Base-by-base conservation (phyloP, 768 basidiomycete genomes). In the Chalciporus pseudorubinellus region DNA sequence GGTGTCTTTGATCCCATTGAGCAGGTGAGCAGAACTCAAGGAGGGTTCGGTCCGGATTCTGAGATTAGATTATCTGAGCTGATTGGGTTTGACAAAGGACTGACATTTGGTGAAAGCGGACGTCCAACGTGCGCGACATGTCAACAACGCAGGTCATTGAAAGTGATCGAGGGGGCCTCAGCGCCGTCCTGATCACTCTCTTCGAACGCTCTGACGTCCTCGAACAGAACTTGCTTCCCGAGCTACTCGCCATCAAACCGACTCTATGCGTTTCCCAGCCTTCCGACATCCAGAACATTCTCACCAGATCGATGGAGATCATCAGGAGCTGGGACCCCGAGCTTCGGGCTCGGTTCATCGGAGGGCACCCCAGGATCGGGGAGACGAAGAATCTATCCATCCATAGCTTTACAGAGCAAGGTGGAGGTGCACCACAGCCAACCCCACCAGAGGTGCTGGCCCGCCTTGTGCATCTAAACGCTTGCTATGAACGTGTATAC, bases 331-430 rank as follows among this genome's bases (percentile, higher is more conserved):
- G 86, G 87, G 70, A 77, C 44, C 47, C 66, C 38, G 61, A 66
- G 18, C 72, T 74, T 7, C 80, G 77, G 58, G 82, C 83, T 0
- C 67, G 70, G 53, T 93, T 97, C 63, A 77, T 95, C 53, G 80
- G 77, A 6, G 93, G 85, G 3, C 94, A 95, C 72, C 94, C 94
- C 31, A 81, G 92, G 52, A 95, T 95, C 41, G 94, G 94, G 34
- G 91, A 91, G 69, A 81, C 76, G 52, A 83, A 80, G 61, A 84
- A 84, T 38, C 75, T 95, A 12, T 90, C 88, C 0, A 77, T 68
- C 40, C 74, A 92, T 42, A 93, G 90, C 67, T 82, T 83, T 22
- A 82, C 77, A 44, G 94, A 97, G 70, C 94, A 95, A 67, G 84
- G 82, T 12, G 77, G 76, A 21, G 59, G 57, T 2, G 57, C 56